Evolutionary conservation across 2,329 filamentous ascomycete genomes (phyloP).

Genomic region (Lecanicillium sp.): DNA sequence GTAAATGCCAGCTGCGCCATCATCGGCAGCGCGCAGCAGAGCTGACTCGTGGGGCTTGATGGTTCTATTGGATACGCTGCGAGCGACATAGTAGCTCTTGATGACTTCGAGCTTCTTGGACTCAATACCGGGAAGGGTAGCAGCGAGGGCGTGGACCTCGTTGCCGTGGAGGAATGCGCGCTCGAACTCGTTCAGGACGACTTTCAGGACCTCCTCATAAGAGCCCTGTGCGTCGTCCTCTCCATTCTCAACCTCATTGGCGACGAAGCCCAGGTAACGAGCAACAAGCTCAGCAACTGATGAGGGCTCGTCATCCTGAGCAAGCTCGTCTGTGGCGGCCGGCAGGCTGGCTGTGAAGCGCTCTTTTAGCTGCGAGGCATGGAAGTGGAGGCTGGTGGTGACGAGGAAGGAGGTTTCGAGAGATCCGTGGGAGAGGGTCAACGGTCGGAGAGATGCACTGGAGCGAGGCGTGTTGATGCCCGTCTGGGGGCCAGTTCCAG

Average conservation of each 20-base stretch:
- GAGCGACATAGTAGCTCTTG: constrained; percentile 83
- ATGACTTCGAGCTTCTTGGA: constrained; percentile 89
- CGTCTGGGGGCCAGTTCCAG: constrained; percentile 78
- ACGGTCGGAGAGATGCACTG: constrained; percentile 81
- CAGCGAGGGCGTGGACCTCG: constrained; percentile 87
- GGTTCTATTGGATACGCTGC: constrained; percentile 72
- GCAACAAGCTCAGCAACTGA: constrained; percentile 88
- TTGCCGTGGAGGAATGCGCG: constrained; percentile 90
- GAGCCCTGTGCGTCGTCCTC: constrained; percentile 85
- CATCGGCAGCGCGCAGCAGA: constrained; percentile 78
- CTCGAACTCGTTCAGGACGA: constrained; percentile 93
- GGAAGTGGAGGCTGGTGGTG: constrained; percentile 91
- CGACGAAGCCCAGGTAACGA: constrained; percentile 86
- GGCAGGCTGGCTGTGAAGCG: constrained; percentile 80
- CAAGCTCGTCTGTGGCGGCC: constrained; percentile 89
- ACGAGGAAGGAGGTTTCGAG: constrained; percentile 96
- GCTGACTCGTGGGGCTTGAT: constrained; percentile 93
- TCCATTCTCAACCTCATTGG: constrained; percentile 81
- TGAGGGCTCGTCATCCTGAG: constrained; percentile 97
- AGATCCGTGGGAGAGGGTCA: constrained; percentile 85
- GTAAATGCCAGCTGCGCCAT: constrained; percentile 78
- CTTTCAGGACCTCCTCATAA: constrained; percentile 86
- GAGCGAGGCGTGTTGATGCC: constrained; percentile 95
- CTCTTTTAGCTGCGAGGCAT: constrained; percentile 89
- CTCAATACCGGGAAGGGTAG: constrained; percentile 79